phyloP scores from a whole-genome alignment of 2,329 filamentous ascomycete genomes.

The Alternaria arborescens region DNA sequence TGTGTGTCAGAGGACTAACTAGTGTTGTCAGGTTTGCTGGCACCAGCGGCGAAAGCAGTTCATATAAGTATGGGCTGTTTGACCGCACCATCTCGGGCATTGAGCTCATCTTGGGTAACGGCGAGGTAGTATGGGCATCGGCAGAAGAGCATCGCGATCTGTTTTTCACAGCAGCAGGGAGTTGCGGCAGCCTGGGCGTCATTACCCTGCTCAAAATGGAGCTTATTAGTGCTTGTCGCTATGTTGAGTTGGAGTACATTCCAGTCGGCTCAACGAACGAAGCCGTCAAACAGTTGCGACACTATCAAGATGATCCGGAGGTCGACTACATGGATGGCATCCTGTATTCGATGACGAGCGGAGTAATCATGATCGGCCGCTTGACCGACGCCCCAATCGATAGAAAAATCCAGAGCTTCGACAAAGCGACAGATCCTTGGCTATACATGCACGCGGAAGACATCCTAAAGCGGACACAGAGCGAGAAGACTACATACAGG shows the following conservation, averaged over 20 bases:
- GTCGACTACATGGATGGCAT: slow-evolving; percentile 77
- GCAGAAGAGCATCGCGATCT: slow-evolving; percentile 59
- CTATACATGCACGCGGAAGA: slow-evolving; percentile 73
- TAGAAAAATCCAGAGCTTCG: slow-evolving; percentile 57
- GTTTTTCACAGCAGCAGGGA: slow-evolving; percentile 67
- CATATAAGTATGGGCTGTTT: slow-evolving; percentile 72
- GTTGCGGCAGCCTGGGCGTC: slow-evolving; percentile 68
- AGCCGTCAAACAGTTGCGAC: slow-evolving; percentile 59
- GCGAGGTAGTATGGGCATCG: slow-evolving; percentile 62
- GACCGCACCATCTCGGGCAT: slow-evolving; percentile 68
- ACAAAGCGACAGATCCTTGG: slow-evolving; percentile 71
- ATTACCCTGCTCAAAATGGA: slow-evolving; percentile 68
- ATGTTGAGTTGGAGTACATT: slow-evolving; percentile 70
- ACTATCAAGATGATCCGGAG: slow-evolving; percentile 51
- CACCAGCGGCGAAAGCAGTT: slow-evolving; percentile 72
- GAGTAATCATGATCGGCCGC: slow-evolving; percentile 69
- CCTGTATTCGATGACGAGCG: slow-evolving; percentile 64
- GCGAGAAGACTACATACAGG: slow-evolving; percentile 23
- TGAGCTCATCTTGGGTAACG: slow-evolving; percentile 70
- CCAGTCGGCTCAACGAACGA: slow-evolving; percentile 61
- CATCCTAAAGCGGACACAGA: slow-evolving; percentile 26
- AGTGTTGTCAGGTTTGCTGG: slow-evolving; percentile 62
- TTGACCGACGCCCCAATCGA: slow-evolving; percentile 60
- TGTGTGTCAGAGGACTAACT: slow-evolving; percentile 3
- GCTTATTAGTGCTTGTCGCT: slow-evolving; percentile 62